A percentile compares a stretch with the other conserved stretches of the same genome.
phyloP scores from a whole-genome alignment of 805 yeast species.

The Brettanomyces anomalus region DNA sequence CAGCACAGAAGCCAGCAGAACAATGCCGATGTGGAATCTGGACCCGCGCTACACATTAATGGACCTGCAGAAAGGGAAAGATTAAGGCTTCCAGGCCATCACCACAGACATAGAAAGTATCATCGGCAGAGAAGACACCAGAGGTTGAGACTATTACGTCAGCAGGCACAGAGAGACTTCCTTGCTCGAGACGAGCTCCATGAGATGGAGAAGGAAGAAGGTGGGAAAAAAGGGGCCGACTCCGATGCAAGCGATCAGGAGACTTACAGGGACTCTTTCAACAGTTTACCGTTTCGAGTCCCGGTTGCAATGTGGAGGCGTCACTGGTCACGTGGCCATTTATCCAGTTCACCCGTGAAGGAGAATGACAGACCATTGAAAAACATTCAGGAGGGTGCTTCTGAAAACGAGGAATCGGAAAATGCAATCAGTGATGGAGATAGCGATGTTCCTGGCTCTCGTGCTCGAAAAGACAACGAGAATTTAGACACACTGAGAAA shows the following conservation, averaged over 20 bases:
- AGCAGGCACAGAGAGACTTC: slow-evolving; percentile 1
- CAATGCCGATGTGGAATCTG: slow-evolving; percentile 41
- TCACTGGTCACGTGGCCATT: not conserved
- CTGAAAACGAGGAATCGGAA: not conserved
- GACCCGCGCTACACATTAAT: slow-evolving; percentile 68
- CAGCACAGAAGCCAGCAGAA: slow-evolving; percentile 37
- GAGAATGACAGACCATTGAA: not conserved
- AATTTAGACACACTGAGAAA: too few species aligned
- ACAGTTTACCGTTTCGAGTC: not conserved
- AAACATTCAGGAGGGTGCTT: not conserved
- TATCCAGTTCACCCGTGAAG: not conserved
- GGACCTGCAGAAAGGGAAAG: slow-evolving; percentile 67
- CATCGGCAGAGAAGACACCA: slow-evolving; percentile 13
- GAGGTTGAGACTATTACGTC: slow-evolving; percentile 6
- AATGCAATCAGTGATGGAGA: not conserved
- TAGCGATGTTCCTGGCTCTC: not conserved
- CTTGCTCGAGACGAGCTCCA: slow-evolving; percentile 2
- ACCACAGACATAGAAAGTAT: slow-evolving; percentile 15
- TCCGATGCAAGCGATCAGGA: not conserved
- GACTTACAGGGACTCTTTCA: not conserved
- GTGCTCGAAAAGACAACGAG: slow-evolving; percentile 1
- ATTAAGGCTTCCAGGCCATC: slow-evolving; percentile 13
- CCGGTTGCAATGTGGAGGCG: not conserved
- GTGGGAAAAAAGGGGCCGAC: not conserved
- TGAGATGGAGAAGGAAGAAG: slow-evolving; percentile 5